Evolutionary conservation across 1,284 basidiomycete genomes (phyloP).

Genomic region (Cryptococcus jaspeensis): DNA sequence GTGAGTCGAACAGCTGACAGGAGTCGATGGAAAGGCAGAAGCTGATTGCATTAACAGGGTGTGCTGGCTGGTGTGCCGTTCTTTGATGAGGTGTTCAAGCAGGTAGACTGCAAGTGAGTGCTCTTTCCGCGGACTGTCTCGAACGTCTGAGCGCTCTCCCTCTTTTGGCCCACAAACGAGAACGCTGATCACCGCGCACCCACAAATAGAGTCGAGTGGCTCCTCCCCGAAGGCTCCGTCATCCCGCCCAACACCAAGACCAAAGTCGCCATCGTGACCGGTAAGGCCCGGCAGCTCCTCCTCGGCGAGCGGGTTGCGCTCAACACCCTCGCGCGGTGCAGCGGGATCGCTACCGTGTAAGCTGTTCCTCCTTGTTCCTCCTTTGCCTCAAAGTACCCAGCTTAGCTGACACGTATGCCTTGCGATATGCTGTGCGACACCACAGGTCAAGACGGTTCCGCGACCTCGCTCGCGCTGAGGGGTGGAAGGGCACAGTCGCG

Average conservation of each 20-base stretch:
- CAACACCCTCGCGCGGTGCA: slow-evolving; percentile 91
- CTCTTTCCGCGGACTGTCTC: neutral
- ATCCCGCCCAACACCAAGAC: slow-evolving; percentile 63
- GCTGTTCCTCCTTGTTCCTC: slow-evolving; percentile 30
- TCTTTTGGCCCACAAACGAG: no score
- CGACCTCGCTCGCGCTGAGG: slow-evolving; percentile 72
- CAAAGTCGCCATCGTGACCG: slow-evolving; percentile 88
- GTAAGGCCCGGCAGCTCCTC: slow-evolving; percentile 83
- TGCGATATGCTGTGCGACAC: neutral
- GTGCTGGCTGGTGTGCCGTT: slow-evolving; percentile 95
- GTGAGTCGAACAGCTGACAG: slow-evolving; percentile 25
- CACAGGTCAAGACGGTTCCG: slow-evolving; percentile 61
- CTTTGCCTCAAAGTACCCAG: no score
- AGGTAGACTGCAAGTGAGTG: slow-evolving; percentile 84
- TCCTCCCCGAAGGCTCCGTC: slow-evolving; percentile 79
- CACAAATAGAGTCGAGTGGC: slow-evolving; percentile 81
- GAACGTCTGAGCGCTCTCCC: no score
- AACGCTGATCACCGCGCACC: no score
- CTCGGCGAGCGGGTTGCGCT: slow-evolving; percentile 92
- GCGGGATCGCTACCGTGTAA: slow-evolving; percentile 92
- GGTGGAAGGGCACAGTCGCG: slow-evolving; percentile 86
- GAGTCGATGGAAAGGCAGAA: neutral
- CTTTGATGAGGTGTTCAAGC: slow-evolving; percentile 87
- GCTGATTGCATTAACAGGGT: slow-evolving; percentile 59
- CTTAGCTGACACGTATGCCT: no score